Conservation (phyloP, 768 basidiomycete species). For the Dictyophora rubrovolvata region DNA sequence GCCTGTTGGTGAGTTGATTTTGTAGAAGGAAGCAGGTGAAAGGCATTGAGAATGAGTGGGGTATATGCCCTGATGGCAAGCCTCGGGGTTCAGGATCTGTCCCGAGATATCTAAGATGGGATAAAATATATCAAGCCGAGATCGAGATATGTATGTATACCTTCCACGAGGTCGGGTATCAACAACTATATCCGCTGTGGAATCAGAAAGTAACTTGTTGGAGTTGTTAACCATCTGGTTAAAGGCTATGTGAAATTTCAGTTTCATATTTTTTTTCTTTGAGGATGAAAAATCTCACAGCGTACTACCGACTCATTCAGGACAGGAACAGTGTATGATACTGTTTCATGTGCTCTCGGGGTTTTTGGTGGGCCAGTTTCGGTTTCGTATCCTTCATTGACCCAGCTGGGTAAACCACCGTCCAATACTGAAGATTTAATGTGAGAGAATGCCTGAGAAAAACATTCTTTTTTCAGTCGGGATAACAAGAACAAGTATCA, state of each 20-base stretch:
- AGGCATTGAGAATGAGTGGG: slow-evolving; percentile 73
- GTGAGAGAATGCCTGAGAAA: slow-evolving; percentile 66
- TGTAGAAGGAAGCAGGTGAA: slow-evolving; percentile 63
- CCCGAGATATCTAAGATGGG: slow-evolving; percentile 55
- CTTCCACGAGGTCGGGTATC: slow-evolving; percentile 80
- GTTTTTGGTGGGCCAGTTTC: slow-evolving; percentile 26
- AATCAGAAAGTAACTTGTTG: slow-evolving; percentile 29
- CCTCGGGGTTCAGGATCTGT: slow-evolving; percentile 83
- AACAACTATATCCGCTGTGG: slow-evolving; percentile 57
- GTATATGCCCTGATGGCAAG: slow-evolving; percentile 87
- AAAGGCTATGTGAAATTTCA: slow-evolving; percentile 42
- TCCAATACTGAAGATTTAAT: slow-evolving; percentile 76
- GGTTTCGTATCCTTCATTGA: slow-evolving; percentile 47
- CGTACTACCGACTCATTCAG: slow-evolving; percentile 42
- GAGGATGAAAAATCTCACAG: slow-evolving; percentile 29
- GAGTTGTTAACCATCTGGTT: slow-evolving; percentile 74
- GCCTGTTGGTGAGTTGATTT: slow-evolving; percentile 19
- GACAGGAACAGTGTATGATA: slow-evolving; percentile 41
- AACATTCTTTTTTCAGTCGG: background rate
- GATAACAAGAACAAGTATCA: background rate
- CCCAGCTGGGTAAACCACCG: slow-evolving; percentile 89
- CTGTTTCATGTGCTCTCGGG: slow-evolving; percentile 17
- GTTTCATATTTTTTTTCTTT: background rate
- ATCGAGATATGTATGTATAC: slow-evolving; percentile 25
- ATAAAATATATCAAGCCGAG: background rate